A percentile compares a stretch with the other conserved stretches of the same genome.
Evolutionary conservation across 805 yeast species (phyloP).

Genomic region (Priceomyces castillae): DNA sequence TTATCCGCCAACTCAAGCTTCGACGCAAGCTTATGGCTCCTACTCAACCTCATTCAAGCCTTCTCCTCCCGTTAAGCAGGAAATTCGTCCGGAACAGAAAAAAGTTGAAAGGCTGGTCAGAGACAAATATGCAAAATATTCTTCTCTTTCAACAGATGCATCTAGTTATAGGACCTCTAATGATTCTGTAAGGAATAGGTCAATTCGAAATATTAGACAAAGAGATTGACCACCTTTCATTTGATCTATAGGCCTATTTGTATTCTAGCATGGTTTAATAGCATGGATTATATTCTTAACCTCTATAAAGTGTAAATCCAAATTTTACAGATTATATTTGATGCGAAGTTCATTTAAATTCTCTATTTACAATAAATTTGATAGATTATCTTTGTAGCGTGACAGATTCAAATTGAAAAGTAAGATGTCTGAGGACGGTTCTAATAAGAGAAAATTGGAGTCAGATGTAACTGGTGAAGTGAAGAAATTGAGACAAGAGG

Average conservation of each 20-base stretch:
- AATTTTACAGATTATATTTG: not conserved
- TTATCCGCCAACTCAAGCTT: slow-evolving; percentile 10
- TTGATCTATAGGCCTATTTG: not conserved
- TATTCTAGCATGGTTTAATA: not conserved
- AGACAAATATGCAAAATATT: slow-evolving; percentile 24
- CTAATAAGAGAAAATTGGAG: slow-evolving; percentile 19
- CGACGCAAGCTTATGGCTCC: slow-evolving; percentile 4
- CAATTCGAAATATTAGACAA: slow-evolving; percentile 14
- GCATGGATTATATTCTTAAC: not conserved
- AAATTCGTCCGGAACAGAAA: not conserved
- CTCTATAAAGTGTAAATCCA: slow-evolving; percentile 1
- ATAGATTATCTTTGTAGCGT: not conserved
- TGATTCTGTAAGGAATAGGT: slow-evolving; percentile 8
- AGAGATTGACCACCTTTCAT: slow-evolving; percentile 3
- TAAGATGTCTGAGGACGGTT: slow-evolving; percentile 13
- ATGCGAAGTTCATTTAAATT: not conserved
- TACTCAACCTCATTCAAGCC: not conserved
- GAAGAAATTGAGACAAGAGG: slow-evolving; percentile 11
- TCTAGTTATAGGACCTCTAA: slow-evolving; percentile 6
- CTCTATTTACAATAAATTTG: not conserved
- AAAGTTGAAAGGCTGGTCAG: slow-evolving; percentile 12
- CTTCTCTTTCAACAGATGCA: not conserved
- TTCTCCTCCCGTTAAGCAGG: not conserved
- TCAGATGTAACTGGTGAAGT: slow-evolving; percentile 8
- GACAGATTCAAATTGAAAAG: slow-evolving; percentile 1